Evolutionary conservation across 164 flowering plant genomes (phyloP).

Genomic region (Buxus sempervirens): DNA sequence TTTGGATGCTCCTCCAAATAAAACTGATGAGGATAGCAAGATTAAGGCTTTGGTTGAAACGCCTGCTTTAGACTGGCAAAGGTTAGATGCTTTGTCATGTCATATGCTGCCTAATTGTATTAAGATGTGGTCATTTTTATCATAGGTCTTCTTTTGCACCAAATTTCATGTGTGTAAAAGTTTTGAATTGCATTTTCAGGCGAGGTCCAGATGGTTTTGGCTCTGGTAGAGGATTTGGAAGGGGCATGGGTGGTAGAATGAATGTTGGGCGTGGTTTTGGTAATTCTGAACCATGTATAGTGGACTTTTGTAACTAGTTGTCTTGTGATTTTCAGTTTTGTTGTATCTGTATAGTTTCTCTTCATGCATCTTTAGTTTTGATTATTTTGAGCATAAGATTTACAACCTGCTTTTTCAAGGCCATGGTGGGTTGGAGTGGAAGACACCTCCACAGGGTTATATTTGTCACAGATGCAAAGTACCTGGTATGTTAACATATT

Average conservation of each 20-base stretch:
- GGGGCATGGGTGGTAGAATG: slow-evolving; percentile 76
- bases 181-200: slow-evolving; percentile 30
- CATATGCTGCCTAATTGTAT: no score
- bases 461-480: slow-evolving; percentile 92
- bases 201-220: slow-evolving; percentile 68
- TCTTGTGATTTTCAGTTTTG: background rate
- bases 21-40: slow-evolving; percentile 89
- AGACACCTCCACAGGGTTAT: slow-evolving; percentile 92
- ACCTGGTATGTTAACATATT: slow-evolving; percentile 58
- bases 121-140: no score
- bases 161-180: no score
- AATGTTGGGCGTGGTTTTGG: slow-evolving; percentile 87
- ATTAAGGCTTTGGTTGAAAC: slow-evolving; percentile 83
- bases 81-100: slow-evolving; percentile 39
- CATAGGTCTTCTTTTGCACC: no score
- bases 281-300: slow-evolving; percentile 15
- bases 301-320: background rate
- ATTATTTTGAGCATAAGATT: no score
- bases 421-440: slow-evolving; percentile 56
- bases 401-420: slow-evolving; percentile 31
- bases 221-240: slow-evolving; percentile 82
- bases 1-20: slow-evolving; percentile 59
- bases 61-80: slow-evolving; percentile 87
- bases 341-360: no score
- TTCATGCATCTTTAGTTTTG: no score